Conservation (phyloP, 345 rosid species). For the Excoecaria agallocha region DNA sequence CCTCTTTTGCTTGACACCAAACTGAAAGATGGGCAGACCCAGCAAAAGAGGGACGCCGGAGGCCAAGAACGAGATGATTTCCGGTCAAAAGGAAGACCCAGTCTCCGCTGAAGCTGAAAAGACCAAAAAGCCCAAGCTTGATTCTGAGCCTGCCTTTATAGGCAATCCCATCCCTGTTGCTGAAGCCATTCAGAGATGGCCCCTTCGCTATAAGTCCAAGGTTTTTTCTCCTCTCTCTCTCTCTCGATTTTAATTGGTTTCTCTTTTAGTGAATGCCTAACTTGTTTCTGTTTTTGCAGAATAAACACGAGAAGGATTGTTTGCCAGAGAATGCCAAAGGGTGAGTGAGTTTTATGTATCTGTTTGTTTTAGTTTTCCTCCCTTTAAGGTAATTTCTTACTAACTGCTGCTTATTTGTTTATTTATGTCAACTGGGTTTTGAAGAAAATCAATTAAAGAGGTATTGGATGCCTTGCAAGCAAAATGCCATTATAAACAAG, state of each 20-base stretch:
- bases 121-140: slow-evolving; percentile 10
- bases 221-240: slow-evolving; percentile 6
- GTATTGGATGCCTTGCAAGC: slow-evolving; percentile 18
- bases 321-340: background rate
- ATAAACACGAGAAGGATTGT: background rate
- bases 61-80: background rate
- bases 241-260: background rate
- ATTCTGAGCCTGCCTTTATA: slow-evolving; percentile 19
- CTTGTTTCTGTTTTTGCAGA: background rate
- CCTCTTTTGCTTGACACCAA: background rate
- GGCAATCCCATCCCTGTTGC: slow-evolving; percentile 23
- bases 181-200: slow-evolving; percentile 36
- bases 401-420: background rate
- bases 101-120: background rate
- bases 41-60: background rate
- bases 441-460: slow-evolving; percentile 13
- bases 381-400: background rate
- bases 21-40: background rate
- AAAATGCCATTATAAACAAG: slow-evolving; percentile 26
- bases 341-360: background rate
- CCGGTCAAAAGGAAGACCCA: background rate
- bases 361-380: background rate
- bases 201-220: slow-evolving; percentile 1
- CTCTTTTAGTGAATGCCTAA: background rate
- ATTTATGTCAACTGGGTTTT: background rate